Base-by-base conservation (phyloP, 2,329 filamentous ascomycete genomes). In the Diaporthe sp. region DNA sequence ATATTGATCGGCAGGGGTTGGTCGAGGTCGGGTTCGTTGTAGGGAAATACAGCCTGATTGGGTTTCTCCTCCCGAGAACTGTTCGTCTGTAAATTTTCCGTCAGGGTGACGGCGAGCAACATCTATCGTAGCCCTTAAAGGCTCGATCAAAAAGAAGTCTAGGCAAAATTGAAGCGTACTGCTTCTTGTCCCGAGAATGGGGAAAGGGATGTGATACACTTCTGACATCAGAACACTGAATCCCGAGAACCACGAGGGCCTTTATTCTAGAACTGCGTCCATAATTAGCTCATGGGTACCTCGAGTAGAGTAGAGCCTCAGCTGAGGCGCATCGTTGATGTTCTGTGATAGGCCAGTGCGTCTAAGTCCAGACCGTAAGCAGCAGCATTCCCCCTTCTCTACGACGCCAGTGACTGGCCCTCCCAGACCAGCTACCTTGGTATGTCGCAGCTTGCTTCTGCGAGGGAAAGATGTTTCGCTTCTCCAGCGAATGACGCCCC, bases 231-330 rank as follows among this genome's bases (percentile, higher is more conserved):
- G 27, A 70, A 53, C 44, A 30, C 25, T 19, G 44, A 55, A 63
- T n/a, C 56, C 56, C 58, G 27, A 71, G 44, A 63, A 53, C 50
- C 8, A 37, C 22, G 12, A 71, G 44, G 32, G 35, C 15, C 56
- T 71, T 63, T 63, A 55, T 63, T 42, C 22, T 27, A 71, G 47
- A 30, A 63, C 17, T 12, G 44, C 25, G 19, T 71, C 63, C 63
- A 71, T 75, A 71, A 71, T 73, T 69, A 71, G 58, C 42, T 68
- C 70, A 53, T 63, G 42, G 47, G n/a, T 15, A 68, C 25, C 27
- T 32, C 25, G 51, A 39, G n/a, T 68, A 55, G 47, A 56, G 59
- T 39, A 73, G 74, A 75, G 59, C 71, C 71, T 75, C 74, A 73
- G 74, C 71, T 73, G 44, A 63, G 71, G 59, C 63, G 71, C 58